These are phyloP conservation scores for Globisporangium rhizosaccharum DNA, from an alignment of 352 stramenopile genomes.

Conservation along the genomic window DNA sequence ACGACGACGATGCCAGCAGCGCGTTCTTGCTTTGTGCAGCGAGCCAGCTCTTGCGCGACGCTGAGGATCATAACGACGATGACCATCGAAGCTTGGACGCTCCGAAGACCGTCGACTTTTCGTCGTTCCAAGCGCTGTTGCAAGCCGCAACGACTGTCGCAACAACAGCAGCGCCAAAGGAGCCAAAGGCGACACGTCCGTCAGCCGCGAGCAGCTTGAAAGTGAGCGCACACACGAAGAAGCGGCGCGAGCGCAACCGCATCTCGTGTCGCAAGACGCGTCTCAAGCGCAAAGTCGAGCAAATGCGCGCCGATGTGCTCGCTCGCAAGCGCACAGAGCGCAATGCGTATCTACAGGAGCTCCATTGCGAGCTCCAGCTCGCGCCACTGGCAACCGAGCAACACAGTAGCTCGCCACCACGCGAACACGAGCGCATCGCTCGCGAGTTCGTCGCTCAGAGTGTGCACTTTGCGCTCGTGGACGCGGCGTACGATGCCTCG, in stretches of 20 bases:
- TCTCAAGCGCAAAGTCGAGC: slow-evolving; percentile 38
- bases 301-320: slow-evolving; percentile 20
- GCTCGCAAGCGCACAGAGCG: slow-evolving; percentile 22
- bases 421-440: slow-evolving; percentile 8
- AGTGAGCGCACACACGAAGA: slow-evolving; percentile 1
- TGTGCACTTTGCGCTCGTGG: slow-evolving; percentile 34
- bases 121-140: slow-evolving; percentile 8
- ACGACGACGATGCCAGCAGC: neutral
- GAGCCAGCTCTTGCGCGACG: neutral
- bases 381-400: neutral
- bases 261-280: slow-evolving; percentile 43
- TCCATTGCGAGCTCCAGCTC: slow-evolving; percentile 14
- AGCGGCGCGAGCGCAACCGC: slow-evolving; percentile 35
- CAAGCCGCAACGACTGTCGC: slow-evolving; percentile 1
- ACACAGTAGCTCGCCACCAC: neutral
- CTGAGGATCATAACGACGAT: neutral
- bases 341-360: slow-evolving; percentile 25
- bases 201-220: neutral
- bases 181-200: neutral
- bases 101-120: neutral
- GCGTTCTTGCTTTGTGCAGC: slow-evolving; percentile 6
- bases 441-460: slow-evolving; percentile 25
- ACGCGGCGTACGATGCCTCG: slow-evolving; percentile 20
- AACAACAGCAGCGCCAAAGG: too few species aligned
- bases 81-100: neutral